Evolutionary conservation across 1,284 basidiomycete species (phyloP), one percentile per base, ranked within the genome.

Genomic region (Rhodotorula glutinis): DNA sequence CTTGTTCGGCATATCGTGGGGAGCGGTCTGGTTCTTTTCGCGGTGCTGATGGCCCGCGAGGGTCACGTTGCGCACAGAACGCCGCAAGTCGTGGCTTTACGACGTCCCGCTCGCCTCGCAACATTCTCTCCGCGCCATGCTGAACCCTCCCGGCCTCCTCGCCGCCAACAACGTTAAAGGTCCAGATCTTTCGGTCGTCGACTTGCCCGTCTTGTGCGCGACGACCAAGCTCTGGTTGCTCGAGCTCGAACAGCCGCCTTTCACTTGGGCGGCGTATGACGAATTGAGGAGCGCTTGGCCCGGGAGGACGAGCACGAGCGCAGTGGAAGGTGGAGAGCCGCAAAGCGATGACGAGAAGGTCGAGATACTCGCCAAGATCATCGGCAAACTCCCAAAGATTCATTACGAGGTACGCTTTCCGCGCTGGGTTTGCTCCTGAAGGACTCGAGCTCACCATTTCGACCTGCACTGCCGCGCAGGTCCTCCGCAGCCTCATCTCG

Each of bases 171-270:
- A 53, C 62, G 29, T 14, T 16, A n/a, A n/a, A n/a, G 49, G 49
- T 27, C 49, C 49, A 11, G 49, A 51, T 27, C 25, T 51, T 13
- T 51, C 49, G 14, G 46, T 25, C 25, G 29, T 68, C 64, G 73
- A 76, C 47, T 54, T 75, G 14, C 72, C 73, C 29, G 60, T 73
- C 53, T 57, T 75, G 23, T 74, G 69, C 33, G 58, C 65, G n/a
- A 59, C 62, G 11, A 54, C 71, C 56, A 76, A 76, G 64, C 65
- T 76, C 4, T 76, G 70, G 63, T 64, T 75, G 4, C 66, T 76
- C n/a, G 75, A 75, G 52, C 68, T 76, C 30, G 72, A 75, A 16
- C 44, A 61, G 4, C 65, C 73, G 3, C 53, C 69, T 14, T 54
- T 73, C 47, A 53, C 59, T 33, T 73, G 49, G 38, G n/a, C 56